Evolutionary conservation across 2,329 filamentous ascomycete species (phyloP).

Genomic region (Aspergillus versicolor): DNA sequence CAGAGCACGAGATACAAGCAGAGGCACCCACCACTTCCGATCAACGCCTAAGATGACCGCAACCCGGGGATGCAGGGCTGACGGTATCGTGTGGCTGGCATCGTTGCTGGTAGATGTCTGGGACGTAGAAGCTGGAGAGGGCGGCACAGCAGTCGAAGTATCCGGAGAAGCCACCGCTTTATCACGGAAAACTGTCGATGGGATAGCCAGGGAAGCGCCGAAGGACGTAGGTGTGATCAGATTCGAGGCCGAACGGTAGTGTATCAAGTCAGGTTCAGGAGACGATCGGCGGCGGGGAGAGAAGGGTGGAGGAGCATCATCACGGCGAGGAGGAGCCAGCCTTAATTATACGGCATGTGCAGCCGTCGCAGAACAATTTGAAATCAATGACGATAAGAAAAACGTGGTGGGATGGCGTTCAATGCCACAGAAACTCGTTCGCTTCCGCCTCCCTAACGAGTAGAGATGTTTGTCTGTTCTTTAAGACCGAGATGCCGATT

Average conservation of each 20-base stretch:
- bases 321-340: conserved; percentile 41
- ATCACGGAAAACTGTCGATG: conserved; percentile 19
- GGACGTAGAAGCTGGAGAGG: conserved; percentile 31
- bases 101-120: conserved; percentile 30
- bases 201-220: conserved; percentile 12
- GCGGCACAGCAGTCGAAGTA: conserved; percentile 25
- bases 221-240: conserved; percentile 10
- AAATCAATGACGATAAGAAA: neutral
- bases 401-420: neutral
- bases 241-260: conserved; percentile 15
- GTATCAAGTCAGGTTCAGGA: conserved; percentile 26
- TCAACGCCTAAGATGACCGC: conserved; percentile 76
- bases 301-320: conserved; percentile 38
- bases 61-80: conserved; percentile 68
- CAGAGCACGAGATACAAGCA: conserved; percentile 70
- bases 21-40: conserved; percentile 68
- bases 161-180: conserved; percentile 34
- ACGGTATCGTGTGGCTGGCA: conserved; percentile 28
- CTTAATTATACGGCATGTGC: conserved; percentile 40
- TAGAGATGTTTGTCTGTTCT: neutral
- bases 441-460: neutral
- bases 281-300: conserved; percentile 26
- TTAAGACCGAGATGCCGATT: neutral
- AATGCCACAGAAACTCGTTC: neutral
- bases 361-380: conserved; percentile 28